These are phyloP conservation scores for Podaxis mareebaensis DNA, from an alignment of 768 basidiomycete genomes.

Conservation along the genomic window DNA sequence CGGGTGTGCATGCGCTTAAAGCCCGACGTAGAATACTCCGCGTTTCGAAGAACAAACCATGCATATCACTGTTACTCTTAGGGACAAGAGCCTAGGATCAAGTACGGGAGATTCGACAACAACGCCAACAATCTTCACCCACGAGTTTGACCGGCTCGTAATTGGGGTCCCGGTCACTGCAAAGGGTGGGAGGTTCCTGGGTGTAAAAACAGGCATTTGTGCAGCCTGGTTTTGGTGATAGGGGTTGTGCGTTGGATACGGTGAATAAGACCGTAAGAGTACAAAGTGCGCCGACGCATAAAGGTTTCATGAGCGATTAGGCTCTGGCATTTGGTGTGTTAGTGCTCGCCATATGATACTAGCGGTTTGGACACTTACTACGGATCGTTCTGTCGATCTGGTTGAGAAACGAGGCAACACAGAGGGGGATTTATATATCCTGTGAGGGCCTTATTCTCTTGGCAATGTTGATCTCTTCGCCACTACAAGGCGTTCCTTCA, in stretches of 20 bases:
- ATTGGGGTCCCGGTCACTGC: neutral
- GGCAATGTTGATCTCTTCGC: no score
- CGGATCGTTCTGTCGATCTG: no score
- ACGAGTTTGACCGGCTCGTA: neutral
- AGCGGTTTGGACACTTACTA: no score
- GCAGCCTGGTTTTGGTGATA: neutral
- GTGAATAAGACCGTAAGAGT: neutral
- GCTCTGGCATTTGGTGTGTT: no score
- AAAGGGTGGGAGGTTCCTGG: neutral
- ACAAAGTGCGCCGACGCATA: neutral
- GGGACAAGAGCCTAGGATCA: no score
- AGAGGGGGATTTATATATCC: no score
- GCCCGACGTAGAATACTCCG: neutral
- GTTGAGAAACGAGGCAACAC: no score
- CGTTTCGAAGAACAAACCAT: neutral
- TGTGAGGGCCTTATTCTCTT: no score
- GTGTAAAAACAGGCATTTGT: neutral
- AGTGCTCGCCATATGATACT: no score
- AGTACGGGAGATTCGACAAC: neutral
- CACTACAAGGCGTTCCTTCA: no score
- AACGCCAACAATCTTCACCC: neutral
- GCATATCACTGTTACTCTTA: no score
- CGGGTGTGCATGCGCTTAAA: no score
- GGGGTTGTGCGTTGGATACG: neutral
- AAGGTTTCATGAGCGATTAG: neutral